Percentiles rank a stretch among this genome's conserved stretches.
phyloP scores from a whole-genome alignment of 371 early-diverging fungal genomes.

The Mortierella sp. region DNA sequence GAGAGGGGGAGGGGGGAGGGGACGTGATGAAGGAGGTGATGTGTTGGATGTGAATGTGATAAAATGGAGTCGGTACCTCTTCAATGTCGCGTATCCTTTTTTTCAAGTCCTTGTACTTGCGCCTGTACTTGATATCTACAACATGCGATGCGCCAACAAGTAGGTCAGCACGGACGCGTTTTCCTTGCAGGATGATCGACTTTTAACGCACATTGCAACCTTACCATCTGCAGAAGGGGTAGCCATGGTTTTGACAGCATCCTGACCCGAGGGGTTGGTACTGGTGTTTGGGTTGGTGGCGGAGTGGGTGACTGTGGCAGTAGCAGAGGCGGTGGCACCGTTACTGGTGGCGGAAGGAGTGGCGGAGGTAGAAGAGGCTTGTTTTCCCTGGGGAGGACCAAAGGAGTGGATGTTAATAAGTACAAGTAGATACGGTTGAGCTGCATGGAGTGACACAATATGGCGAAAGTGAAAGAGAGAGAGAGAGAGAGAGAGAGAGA shows the following conservation, averaged over 20 bases:
- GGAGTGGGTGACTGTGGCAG: neutral
- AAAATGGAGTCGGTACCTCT: too few species aligned
- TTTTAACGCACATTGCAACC: neutral
- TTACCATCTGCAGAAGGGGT: constrained; percentile 32
- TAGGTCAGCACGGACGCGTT: neutral
- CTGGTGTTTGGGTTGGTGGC: neutral
- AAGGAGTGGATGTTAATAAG: neutral
- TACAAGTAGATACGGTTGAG: neutral
- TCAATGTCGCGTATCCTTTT: constrained; percentile 69
- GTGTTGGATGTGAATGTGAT: too few species aligned
- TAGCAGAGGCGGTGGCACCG: neutral
- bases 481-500: neutral
- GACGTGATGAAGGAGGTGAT: too few species aligned
- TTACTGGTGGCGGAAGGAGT: neutral
- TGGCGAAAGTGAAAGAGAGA: neutral
- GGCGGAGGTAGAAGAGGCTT: constrained; percentile 5
- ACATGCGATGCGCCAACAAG: neutral
- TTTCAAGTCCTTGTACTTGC: constrained; percentile 69
- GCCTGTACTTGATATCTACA: constrained; percentile 56
- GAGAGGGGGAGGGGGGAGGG: too few species aligned
- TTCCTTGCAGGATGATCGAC: neutral
- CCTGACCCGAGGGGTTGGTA: neutral
- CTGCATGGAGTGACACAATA: neutral
- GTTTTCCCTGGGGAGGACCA: constrained; percentile 5
- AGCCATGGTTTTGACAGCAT: neutral